Percentiles rank a stretch among this genome's conserved stretches.
Evolutionary conservation across 2,329 filamentous ascomycete species (phyloP).

Genomic region (Diaporthe longicolla): DNA sequence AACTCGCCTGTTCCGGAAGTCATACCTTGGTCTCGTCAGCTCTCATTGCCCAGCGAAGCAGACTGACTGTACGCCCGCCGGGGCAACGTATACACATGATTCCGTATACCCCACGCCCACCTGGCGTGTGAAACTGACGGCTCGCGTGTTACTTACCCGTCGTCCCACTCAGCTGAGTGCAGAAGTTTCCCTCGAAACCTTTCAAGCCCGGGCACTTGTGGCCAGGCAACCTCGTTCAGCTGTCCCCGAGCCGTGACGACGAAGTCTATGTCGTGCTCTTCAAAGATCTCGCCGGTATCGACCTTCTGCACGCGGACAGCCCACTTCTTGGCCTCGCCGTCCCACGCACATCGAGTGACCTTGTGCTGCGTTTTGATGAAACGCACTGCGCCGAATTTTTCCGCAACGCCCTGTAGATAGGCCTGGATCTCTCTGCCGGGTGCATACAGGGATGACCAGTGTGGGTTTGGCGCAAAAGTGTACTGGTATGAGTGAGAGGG

Average conservation of each 20-base stretch:
- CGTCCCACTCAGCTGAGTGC: constrained; percentile 63
- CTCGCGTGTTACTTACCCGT: constrained; percentile 47
- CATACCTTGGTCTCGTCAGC: constrained; percentile 52
- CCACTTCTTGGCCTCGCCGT: constrained; percentile 57
- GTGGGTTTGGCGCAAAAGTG: constrained; percentile 67
- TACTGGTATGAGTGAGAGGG: constrained; percentile 69
- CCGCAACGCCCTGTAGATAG: constrained; percentile 63
- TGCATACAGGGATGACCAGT: constrained; percentile 67
- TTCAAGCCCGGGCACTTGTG: constrained; percentile 58
- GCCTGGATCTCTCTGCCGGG: constrained; percentile 62
- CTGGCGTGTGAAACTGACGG: not conserved
- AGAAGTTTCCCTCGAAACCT: constrained; percentile 59
- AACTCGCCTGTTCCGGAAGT: constrained; percentile 63
- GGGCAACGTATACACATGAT: too few species aligned
- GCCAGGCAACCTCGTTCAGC: constrained; percentile 61
- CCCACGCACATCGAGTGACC: constrained; percentile 58
- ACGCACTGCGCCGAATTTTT: constrained; percentile 61
- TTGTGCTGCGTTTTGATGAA: constrained; percentile 61
- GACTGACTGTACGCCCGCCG: not conserved
- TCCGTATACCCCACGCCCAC: too few species aligned
- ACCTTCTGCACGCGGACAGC: constrained; percentile 53
- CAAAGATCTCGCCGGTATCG: constrained; percentile 53
- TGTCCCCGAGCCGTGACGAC: constrained; percentile 59
- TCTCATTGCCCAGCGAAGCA: not conserved
- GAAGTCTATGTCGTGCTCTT: constrained; percentile 56